Conservation (phyloP, 495 filamentous ascomycete genomes). For the Neurospora sp. region DNA sequence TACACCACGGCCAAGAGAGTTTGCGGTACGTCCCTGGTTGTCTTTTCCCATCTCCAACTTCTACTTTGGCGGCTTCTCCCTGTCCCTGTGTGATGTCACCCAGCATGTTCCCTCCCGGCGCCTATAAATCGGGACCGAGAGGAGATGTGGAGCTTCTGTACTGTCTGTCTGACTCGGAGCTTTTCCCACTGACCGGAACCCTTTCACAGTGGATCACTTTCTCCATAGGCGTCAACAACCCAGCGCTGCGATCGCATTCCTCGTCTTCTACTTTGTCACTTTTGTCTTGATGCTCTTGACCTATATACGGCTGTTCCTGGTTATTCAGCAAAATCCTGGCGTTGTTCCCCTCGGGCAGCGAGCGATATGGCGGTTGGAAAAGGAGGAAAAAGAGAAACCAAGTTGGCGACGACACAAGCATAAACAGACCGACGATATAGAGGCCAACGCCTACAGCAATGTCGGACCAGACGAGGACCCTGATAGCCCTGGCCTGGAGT, state of each 20-base stretch:
- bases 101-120: not conserved
- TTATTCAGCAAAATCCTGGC: slow-evolving; percentile 57
- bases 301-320: slow-evolving; percentile 58
- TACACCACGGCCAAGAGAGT: slow-evolving; percentile 33
- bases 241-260: slow-evolving; percentile 54
- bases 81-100: not conserved
- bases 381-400: slow-evolving; percentile 11
- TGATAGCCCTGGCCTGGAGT: slow-evolving; percentile 38
- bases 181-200: not conserved
- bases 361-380: slow-evolving; percentile 14
- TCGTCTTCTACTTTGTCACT: slow-evolving; percentile 61
- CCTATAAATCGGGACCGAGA: not conserved
- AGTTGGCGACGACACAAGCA: slow-evolving; percentile 13
- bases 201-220: slow-evolving; percentile 50
- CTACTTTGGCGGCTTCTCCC: not conserved
- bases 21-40: slow-evolving; percentile 23
- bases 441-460: not conserved
- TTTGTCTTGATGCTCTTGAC: slow-evolving; percentile 54
- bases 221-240: slow-evolving; percentile 39
- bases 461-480: slow-evolving; percentile 26
- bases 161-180: not conserved
- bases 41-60: not conserved
- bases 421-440: slow-evolving; percentile 1
- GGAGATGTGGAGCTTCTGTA: not conserved
- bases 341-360: slow-evolving; percentile 52